phyloP scores from a whole-genome alignment of 2,329 filamentous ascomycete genomes.

The Fusarium sublunatum region DNA sequence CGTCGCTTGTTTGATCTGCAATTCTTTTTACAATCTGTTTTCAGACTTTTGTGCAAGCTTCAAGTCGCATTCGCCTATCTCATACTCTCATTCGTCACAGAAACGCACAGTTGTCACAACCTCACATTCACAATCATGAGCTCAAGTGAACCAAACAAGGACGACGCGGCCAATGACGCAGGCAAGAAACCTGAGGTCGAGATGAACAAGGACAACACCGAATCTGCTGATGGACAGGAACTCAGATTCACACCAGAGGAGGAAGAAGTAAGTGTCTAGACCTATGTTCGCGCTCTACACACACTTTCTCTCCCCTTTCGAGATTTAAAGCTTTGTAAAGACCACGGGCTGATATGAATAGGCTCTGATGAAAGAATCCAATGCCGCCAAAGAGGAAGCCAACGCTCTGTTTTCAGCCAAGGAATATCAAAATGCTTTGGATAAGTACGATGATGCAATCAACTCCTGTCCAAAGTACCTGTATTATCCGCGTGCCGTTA shows the following conservation, averaged over 20 bases:
- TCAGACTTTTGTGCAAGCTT: not conserved
- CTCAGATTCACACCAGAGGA: slow-evolving; percentile 64
- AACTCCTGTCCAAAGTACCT: slow-evolving; percentile 84
- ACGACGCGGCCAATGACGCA: not conserved
- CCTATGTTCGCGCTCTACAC: not conserved
- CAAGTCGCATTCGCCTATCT: not conserved
- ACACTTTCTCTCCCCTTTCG: too few relatives aligned
- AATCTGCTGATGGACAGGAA: slow-evolving; percentile 41
- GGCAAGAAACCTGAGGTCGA: not conserved
- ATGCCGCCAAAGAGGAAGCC: slow-evolving; percentile 77
- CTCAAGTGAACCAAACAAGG: slow-evolving; percentile 7
- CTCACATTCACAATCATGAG: slow-evolving; percentile 10
- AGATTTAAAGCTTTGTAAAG: not conserved
- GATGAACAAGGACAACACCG: not conserved
- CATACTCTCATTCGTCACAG: not conserved
- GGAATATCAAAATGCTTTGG: slow-evolving; percentile 81
- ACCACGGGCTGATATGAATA: slow-evolving; percentile 47
- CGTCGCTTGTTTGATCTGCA: not conserved
- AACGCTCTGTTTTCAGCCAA: slow-evolving; percentile 81
- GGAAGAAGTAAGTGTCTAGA: slow-evolving; percentile 60
- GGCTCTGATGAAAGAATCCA: slow-evolving; percentile 77
- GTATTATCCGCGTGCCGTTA: slow-evolving; percentile 86
- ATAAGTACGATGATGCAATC: slow-evolving; percentile 84
- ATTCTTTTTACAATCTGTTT: not conserved
- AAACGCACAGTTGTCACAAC: not conserved